Base-by-base conservation (phyloP, 2,329 filamentous ascomycete species). In the Shiraia bambusicola region DNA sequence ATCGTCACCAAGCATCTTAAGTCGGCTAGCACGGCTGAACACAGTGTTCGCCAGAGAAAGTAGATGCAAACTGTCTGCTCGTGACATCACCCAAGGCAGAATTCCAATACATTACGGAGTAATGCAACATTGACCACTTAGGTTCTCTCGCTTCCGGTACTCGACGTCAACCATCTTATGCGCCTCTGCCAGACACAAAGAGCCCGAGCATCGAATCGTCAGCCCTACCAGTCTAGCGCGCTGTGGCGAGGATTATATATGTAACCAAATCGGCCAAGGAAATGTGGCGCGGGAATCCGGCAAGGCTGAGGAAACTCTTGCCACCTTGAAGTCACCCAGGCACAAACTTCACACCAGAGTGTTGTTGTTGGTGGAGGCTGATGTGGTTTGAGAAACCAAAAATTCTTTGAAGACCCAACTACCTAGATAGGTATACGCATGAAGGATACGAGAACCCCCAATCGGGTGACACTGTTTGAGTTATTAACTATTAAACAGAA, bases 11-110 rank as follows among this genome's bases (percentile, higher is more conserved):
- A 49, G 38, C 47, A 43, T 31, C 37, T 36, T 37, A 42, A 43
- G 33, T 55, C 55, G 56, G 56, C 45, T 58, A 56, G 47, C 35
- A 50, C 54, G 56, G 54, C 19, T 22, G 19, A 4, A 22, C 19
- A 22, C 19, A 22, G 19, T 8, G 19, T 22, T 4, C 19, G 19
- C 19, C 19, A 22, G 19, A 22, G 4, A 22, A 22, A 22, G 19
- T 22, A 22, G 8, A 22, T 22, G 14, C 32, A 30, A 32, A 43
- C 34, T 35, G 40, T 47, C 38, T 35, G 40, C 49, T 54, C 45
- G 54, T 59, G 56, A 58, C 52, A 50, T 58, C 29, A 19, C 28
- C 37, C 47, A 45, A 54, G 49, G 49, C 52, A 54, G 29, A 52
- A 41, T 54, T 41, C 30, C 38, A 32, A 41, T 41, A 41, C n/a